Conservation (phyloP, 139 green algal genomes). For the Volvox reticuliferus region DNA sequence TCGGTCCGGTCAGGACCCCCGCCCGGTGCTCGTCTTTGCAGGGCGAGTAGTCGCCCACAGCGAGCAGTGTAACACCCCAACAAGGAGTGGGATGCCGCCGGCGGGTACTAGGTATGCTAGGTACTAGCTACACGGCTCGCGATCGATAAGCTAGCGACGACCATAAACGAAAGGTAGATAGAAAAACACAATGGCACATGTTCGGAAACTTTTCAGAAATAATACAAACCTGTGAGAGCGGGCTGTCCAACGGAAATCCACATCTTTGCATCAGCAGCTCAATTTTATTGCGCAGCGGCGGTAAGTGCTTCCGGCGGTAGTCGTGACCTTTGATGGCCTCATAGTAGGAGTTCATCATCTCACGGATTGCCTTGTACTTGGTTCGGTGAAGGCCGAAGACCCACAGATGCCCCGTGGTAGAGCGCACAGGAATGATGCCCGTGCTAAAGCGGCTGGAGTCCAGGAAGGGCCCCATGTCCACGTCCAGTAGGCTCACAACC, state of each 20-base stretch:
- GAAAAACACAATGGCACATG: too few relatives aligned
- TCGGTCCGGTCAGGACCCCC: too few relatives aligned
- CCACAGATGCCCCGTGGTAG: not conserved
- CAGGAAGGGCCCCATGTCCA: not conserved
- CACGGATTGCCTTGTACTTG: not conserved
- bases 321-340: conserved; percentile 17
- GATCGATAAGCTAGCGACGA: too few relatives aligned
- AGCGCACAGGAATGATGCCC: not conserved
- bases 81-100: too few relatives aligned
- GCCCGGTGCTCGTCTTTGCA: too few relatives aligned
- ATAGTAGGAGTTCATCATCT: not conserved
- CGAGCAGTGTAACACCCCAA: too few relatives aligned
- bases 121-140: too few relatives aligned
- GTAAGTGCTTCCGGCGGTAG: not conserved
- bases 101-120: too few relatives aligned
- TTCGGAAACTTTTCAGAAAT: too few relatives aligned
- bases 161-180: too few relatives aligned
- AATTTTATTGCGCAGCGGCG: not conserved
- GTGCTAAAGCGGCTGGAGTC: not conserved
- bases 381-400: not conserved
- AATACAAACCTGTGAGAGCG: not conserved
- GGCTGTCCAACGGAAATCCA: not conserved
- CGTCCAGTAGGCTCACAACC: not conserved
- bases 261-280: not conserved
- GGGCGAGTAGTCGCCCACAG: too few relatives aligned